These are phyloP conservation scores for Plenodomus tracheiphilus DNA, from an alignment of 2,329 filamentous ascomycete species.

Conservation along the genomic window DNA sequence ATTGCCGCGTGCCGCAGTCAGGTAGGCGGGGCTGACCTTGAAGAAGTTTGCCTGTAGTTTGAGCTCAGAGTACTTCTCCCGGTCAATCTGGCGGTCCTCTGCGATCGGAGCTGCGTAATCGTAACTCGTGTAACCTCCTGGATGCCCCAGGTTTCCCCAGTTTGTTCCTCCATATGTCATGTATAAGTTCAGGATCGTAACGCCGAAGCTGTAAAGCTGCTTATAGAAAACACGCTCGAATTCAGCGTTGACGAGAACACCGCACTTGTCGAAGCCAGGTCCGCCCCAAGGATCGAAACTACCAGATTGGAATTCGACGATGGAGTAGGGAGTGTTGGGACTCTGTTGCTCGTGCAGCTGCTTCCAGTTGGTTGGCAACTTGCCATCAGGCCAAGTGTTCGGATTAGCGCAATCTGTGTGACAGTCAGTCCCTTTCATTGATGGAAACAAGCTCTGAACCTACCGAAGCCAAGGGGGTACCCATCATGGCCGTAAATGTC, in stretches of 20 bases:
- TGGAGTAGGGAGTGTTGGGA: conserved; percentile 66
- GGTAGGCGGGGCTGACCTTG: conserved; percentile 70
- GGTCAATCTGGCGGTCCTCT: conserved; percentile 68
- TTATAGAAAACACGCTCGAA: conserved; percentile 81
- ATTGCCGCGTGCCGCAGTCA: conserved; percentile 52
- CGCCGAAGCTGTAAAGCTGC: conserved; percentile 68
- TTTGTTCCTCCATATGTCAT: conserved; percentile 83
- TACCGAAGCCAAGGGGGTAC: conserved; percentile 55
- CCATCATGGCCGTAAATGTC: conserved; percentile 70
- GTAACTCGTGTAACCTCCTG: conserved; percentile 61
- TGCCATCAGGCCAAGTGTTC: conserved; percentile 60
- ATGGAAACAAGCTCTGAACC: not conserved
- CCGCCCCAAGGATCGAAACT: conserved; percentile 77
- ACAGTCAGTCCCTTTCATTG: not conserved
- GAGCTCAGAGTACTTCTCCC: conserved; percentile 79
- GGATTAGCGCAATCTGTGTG: conserved; percentile 62
- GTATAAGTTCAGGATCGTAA: conserved; percentile 72
- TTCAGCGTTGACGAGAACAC: conserved; percentile 68
- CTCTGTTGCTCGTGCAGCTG: conserved; percentile 62
- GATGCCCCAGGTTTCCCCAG: conserved; percentile 71
- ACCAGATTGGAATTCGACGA: conserved; percentile 72
- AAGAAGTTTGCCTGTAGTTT: conserved; percentile 78
- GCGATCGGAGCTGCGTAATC: conserved; percentile 67
- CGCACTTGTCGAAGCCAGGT: conserved; percentile 68
- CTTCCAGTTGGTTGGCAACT: conserved; percentile 61